Evolutionary conservation across 257 asterid genomes (phyloP).

Genomic region (Solanum chiquidenum): DNA sequence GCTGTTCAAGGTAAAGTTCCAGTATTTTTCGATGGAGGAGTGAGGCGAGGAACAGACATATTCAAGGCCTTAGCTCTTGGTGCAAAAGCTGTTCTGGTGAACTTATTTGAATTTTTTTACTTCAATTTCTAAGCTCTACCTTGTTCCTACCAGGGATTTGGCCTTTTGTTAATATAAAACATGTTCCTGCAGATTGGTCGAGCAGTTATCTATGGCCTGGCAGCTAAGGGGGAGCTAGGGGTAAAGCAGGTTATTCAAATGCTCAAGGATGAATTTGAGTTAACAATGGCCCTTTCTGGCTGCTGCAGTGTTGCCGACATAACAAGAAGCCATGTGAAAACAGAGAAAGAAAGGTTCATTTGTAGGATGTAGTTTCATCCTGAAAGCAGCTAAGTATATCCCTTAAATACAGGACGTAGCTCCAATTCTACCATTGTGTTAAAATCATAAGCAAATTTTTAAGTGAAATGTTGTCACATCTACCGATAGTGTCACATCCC

Average conservation of each 20-base stretch:
- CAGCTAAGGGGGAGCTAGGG: constrained; percentile 50
- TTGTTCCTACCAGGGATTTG: neutral
- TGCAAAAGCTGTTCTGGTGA: constrained; percentile 59
- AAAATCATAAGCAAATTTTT: neutral
- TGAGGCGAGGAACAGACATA: constrained; percentile 58
- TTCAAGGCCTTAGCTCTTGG: constrained; percentile 73
- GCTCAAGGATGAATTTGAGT: constrained; percentile 53
- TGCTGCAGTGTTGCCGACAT: constrained; percentile 37
- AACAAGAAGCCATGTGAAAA: constrained; percentile 33
- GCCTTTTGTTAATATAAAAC: neutral
- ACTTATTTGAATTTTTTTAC: neutral
- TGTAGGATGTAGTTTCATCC: constrained; percentile 21
- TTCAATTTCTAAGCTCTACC: neutral
- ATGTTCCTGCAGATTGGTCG: constrained; percentile 37
- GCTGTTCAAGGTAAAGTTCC: constrained; percentile 54
- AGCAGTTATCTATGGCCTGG: constrained; percentile 43
- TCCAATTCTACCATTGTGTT: neutral
- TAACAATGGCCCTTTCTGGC: constrained; percentile 56
- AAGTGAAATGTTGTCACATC: neutral
- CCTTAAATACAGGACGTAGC: neutral
- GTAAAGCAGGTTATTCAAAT: constrained; percentile 34
- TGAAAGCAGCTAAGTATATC: neutral
- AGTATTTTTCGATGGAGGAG: constrained; percentile 53
- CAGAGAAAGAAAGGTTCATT: constrained; percentile 14
- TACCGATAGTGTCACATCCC: neutral